These are phyloP conservation scores for Rubus idaeus DNA, from an alignment of 306 rosid species.

Conservation along the genomic window DNA sequence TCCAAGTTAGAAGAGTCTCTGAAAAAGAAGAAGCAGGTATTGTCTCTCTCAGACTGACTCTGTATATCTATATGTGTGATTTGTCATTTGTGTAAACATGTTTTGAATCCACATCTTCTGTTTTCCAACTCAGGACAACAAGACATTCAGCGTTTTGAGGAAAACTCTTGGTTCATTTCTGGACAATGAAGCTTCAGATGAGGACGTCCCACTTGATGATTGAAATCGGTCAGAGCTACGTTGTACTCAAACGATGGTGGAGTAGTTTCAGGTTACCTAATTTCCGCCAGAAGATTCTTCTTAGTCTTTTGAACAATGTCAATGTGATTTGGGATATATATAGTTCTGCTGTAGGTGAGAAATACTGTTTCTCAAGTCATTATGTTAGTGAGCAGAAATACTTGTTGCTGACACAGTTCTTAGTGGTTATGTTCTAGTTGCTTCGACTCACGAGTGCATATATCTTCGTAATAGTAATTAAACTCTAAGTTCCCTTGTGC, in stretches of 20 bases:
- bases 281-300: background rate
- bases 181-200: constrained; percentile 70
- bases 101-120: constrained; percentile 12
- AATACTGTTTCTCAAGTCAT: constrained; percentile 1
- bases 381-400: background rate
- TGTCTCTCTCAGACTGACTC: constrained; percentile 5
- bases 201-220: constrained; percentile 83
- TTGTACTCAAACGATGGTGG: background rate
- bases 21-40: constrained; percentile 85
- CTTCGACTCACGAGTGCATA: background rate
- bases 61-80: background rate
- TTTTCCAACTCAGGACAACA: constrained; percentile 60
- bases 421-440: background rate
- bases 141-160: constrained; percentile 80
- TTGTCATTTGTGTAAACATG: background rate
- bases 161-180: constrained; percentile 87
- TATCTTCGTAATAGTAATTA: background rate
- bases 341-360: background rate
- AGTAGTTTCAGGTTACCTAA: background rate
- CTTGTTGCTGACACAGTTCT: background rate
- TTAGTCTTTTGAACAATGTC: background rate
- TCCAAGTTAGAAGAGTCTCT: constrained; percentile 71
- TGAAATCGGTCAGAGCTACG: constrained; percentile 26
- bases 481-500: background rate
- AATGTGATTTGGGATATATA: background rate